Evolutionary conservation across 2,329 filamentous ascomycete genomes (phyloP), one percentile per base, ranked within the genome.

Genomic region (Apiospora malaysiana): DNA sequence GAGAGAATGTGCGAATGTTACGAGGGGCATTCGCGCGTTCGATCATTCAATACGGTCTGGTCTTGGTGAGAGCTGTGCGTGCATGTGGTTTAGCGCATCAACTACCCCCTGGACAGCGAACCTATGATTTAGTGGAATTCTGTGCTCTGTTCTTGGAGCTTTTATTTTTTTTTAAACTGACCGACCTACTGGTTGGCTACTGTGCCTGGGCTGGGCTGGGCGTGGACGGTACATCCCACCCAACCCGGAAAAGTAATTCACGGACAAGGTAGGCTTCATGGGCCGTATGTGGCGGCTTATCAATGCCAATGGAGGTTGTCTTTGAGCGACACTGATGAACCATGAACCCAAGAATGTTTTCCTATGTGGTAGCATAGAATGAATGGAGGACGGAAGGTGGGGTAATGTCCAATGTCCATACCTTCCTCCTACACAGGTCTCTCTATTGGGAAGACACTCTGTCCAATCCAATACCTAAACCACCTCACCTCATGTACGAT

Each of bases 81-180:
- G 56, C 56, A 63, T 63, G 56, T 63, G 56, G 56, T 63, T 63
- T 63, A 63, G 56, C 56, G 56, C 56, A 63, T 40, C 56, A 63
- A 63, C 32, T n/a, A 37, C 56, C 27, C 56, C 56, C 56, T 63
- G 32, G 56, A 63, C 32, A 63, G 56, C 56, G 56, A 63, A 23
- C 56, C 56, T 63, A 63, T 32, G 56, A 63, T 63, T 59, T 63
- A 63, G 56, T 63, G 56, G 56, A 63, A n/a, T 63, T 63, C 27
- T 27, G n/a, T 40, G 16, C 56, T 59, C 42, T 45, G 42, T 14
- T 40, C 56, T 63, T 63, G 56, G 56, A 10, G 56, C 32, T 32
- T 12, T 45, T 45, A 32, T 45, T 45, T 40, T 63, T 23, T 14
- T 25, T 25, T 6, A 12, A 12, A 63, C 56, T 40, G 56, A 63